These are phyloP conservation scores for Atkinsonella hypoxylon DNA, from an alignment of 2,329 filamentous ascomycete species.

Conservation along the genomic window DNA sequence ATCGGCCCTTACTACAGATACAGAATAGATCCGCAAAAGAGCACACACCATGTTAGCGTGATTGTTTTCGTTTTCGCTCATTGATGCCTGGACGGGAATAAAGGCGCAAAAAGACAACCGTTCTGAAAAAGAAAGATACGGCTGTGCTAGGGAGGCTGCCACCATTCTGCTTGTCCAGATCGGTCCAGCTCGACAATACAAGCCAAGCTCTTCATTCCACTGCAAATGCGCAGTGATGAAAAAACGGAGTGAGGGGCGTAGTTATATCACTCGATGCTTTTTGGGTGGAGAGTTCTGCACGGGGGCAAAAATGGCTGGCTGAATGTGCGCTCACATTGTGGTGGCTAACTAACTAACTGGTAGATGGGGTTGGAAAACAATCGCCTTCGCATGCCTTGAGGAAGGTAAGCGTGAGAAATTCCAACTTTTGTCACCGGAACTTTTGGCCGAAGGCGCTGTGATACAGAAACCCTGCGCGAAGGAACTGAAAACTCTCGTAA, in stretches of 20 bases:
- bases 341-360: background rate
- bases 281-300: background rate
- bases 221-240: background rate
- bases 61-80: background rate
- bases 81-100: too few relatives aligned
- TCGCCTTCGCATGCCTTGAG: background rate
- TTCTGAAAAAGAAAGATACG: too few relatives aligned
- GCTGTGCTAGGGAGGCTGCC: background rate
- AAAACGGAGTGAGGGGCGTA: background rate
- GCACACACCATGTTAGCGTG: background rate
- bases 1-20: background rate
- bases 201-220: background rate
- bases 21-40: background rate
- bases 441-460: background rate
- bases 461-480: background rate
- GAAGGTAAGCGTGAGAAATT: background rate
- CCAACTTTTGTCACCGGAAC: background rate
- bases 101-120: too few relatives aligned
- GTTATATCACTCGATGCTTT: background rate
- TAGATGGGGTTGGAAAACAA: background rate
- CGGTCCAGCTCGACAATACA: background rate
- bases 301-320: background rate
- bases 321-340: background rate
- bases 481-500: background rate
- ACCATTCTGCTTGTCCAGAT: background rate